Percentiles rank a stretch among this genome's conserved stretches.
Evolutionary conservation across 148 eudicot genomes (phyloP).

Genomic region (Rhododendron vialii): DNA sequence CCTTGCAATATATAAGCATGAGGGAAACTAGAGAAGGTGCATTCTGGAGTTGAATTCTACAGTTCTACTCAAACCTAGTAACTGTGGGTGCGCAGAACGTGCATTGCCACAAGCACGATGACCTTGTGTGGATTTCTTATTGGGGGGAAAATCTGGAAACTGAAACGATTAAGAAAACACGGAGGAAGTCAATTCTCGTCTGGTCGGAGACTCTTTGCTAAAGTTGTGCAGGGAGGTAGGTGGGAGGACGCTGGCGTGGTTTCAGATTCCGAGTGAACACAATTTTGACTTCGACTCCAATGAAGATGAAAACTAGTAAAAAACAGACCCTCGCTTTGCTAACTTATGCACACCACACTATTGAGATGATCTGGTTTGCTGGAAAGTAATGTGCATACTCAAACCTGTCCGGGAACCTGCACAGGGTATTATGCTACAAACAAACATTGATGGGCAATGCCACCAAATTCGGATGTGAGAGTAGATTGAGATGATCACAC

Average conservation of each 20-base stretch:
- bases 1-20: background rate
- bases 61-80: background rate
- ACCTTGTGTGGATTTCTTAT: background rate
- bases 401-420: background rate
- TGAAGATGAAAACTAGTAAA: too few relatives aligned
- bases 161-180: background rate
- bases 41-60: background rate
- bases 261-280: background rate
- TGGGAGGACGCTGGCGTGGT: background rate
- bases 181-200: background rate
- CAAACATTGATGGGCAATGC: background rate
- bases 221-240: background rate
- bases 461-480: background rate
- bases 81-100: background rate
- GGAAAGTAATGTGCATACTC: background rate
- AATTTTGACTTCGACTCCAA: too few relatives aligned
- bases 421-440: background rate
- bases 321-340: background rate
- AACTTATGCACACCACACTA: background rate
- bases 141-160: background rate
- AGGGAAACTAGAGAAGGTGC: background rate
- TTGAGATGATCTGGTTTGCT: background rate
- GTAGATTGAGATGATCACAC: background rate
- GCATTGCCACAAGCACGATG: background rate
- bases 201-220: background rate